These are phyloP conservation scores for Elsinoe ampelina DNA, from an alignment of 2,329 filamentous ascomycete species.

Conservation along the genomic window DNA sequence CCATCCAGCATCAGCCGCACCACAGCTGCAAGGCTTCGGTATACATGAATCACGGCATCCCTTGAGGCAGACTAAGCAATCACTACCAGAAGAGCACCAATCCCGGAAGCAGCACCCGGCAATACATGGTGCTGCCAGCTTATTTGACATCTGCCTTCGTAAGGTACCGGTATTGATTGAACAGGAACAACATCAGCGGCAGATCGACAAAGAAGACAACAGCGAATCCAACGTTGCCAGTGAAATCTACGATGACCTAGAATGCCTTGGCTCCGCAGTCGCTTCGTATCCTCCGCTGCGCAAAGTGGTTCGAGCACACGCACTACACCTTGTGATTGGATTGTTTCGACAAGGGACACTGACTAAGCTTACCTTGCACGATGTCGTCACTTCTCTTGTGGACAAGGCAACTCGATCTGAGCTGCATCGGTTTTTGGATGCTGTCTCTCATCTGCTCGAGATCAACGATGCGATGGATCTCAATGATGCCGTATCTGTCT, in stretches of 20 bases:
- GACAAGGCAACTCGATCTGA: neutral
- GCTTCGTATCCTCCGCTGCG: conserved; percentile 33
- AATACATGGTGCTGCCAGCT: conserved; percentile 27
- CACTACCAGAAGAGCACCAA: no score
- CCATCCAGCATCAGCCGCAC: no score
- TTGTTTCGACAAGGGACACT: conserved; percentile 28
- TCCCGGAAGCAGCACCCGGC: neutral
- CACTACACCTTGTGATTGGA: conserved; percentile 28
- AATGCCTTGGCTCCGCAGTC: conserved; percentile 27
- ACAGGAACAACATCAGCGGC: conserved; percentile 29
- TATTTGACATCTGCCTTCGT: conserved; percentile 32
- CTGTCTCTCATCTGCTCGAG: no score
- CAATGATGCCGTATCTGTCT: no score
- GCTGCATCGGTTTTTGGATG: neutral
- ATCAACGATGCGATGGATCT: no score
- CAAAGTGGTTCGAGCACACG: conserved; percentile 34
- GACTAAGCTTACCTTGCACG: conserved; percentile 15
- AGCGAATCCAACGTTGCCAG: conserved; percentile 24
- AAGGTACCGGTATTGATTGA: conserved; percentile 34
- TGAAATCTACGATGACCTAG: conserved; percentile 34
- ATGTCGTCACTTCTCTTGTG: neutral
- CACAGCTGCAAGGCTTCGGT: no score
- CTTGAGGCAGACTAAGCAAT: no score
- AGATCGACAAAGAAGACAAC: conserved; percentile 24
- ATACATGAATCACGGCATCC: no score